Percentiles rank a stretch among this genome's conserved stretches.
phyloP scores from a whole-genome alignment of 768 basidiomycete species.

The Termitomyces sp. region DNA sequence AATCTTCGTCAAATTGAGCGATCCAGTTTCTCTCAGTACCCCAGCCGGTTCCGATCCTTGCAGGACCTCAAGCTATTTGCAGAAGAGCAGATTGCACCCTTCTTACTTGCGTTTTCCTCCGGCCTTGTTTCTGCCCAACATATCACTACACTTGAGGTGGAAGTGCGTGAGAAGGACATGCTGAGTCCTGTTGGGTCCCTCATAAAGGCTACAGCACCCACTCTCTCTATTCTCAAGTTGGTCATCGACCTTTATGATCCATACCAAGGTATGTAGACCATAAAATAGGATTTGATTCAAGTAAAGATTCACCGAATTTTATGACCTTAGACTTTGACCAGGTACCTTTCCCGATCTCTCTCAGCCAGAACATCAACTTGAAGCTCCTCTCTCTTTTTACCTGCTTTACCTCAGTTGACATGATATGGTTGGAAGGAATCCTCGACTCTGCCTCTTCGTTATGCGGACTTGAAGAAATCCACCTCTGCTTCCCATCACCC shows the following conservation, averaged over 20 bases:
- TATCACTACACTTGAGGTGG: not conserved
- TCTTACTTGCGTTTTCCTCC: not conserved
- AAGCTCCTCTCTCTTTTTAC: not conserved
- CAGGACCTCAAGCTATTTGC: not conserved
- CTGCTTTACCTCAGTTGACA: not conserved
- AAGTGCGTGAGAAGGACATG: not conserved
- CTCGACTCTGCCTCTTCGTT: not conserved
- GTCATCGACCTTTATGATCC: not conserved
- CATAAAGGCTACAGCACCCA: not conserved
- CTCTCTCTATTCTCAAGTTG: not conserved
- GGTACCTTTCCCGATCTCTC: not conserved
- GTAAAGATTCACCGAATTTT: not conserved
- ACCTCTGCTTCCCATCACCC: not conserved
- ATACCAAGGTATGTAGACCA: not conserved
- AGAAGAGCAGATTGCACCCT: not conserved
- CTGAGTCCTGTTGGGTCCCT: not conserved
- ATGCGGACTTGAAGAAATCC: too few species aligned
- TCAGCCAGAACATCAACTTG: not conserved
- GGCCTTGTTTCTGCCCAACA: not conserved
- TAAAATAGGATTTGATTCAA: not conserved
- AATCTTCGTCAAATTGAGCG: too few species aligned
- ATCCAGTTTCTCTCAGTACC: too few species aligned
- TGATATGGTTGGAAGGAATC: not conserved
- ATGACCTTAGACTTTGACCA: not conserved
- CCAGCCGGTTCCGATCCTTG: too few species aligned